Base-by-base conservation (phyloP, 805 yeast species). In the Saccharomyces eubayanus region DNA sequence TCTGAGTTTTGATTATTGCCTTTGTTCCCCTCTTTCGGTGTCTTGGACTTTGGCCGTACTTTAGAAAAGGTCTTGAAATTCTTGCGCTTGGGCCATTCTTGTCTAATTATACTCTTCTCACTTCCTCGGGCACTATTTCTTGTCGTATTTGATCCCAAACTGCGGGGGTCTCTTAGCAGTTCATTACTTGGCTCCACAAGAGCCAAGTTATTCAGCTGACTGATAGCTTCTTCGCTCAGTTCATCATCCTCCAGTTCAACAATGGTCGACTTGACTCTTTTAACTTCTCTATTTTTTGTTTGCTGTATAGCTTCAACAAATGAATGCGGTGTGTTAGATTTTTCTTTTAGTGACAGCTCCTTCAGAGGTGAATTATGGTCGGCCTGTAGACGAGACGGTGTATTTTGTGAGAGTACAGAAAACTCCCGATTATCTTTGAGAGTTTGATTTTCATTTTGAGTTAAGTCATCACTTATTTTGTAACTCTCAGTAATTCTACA, bases 41-140 rank as follows among this genome's bases (percentile, higher is more conserved):
- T 24, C 10, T 49, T 43, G 24, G 53, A 56, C 10, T 51, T 57
- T 12, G 70, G 67, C 53, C 66, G 54, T 28, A 57, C 58, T 50
- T 74, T 74, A 2, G 65, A 66, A 62, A 76, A 76, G 4, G 55
- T 64, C 52, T 76, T 76, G 56, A 71, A 75, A 56, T 75, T 75
- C 54, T 69, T 74, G 11, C 77, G 57, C 1, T 63, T 66, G 21
- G 58, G 51, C 71, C 74, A 68, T 16, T 57, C 49, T 11, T 14
- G 31, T 6, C 36, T 29, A 9, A 28, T 31, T n/a, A 28, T 11
- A 16, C 31, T 9, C 12, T 28, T 27, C 20, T 14, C 31, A 9
- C n/a, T 6, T 28, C 28, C n/a, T 20, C 6, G 16, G 3, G 20
- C 8, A 11, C 27, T 29, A n/a, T 27, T 40, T 11, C n/a, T 16